Conservation (phyloP, 1,284 basidiomycete species). For the Boletellus deceptivus region DNA sequence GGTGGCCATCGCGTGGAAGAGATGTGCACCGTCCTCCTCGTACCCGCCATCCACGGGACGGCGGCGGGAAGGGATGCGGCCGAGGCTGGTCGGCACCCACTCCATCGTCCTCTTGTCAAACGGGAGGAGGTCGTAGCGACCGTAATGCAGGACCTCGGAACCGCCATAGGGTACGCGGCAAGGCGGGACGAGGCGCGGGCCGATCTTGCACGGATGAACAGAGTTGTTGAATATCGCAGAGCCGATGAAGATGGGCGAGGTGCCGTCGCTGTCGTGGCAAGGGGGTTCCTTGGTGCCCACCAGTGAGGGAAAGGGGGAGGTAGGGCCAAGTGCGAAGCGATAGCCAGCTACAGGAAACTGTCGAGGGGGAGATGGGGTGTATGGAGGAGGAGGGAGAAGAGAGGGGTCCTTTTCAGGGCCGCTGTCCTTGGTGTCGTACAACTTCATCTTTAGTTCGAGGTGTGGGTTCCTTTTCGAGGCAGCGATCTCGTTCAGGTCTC, state of each 20-base stretch:
- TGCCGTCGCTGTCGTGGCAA: constrained; percentile 49
- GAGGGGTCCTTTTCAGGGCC: not conserved
- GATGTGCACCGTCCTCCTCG: constrained; percentile 39
- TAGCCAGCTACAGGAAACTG: constrained; percentile 50
- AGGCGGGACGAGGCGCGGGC: constrained; percentile 49
- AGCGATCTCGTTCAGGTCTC: not conserved
- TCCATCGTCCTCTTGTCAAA: constrained; percentile 67
- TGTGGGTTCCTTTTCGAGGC: not conserved
- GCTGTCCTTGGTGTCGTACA: constrained; percentile 6
- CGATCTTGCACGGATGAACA: constrained; percentile 80
- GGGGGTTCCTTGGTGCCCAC: constrained; percentile 46
- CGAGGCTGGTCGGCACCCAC: constrained; percentile 59
- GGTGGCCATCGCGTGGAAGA: constrained; percentile 54
- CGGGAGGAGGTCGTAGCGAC: constrained; percentile 69
- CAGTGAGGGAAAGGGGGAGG: constrained; percentile 45
- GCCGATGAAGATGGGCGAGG: constrained; percentile 63
- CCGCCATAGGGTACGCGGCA: constrained; percentile 66
- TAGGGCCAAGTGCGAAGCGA: constrained; percentile 52
- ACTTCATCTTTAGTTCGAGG: constrained; percentile 2
- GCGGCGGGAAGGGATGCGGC: constrained; percentile 54
- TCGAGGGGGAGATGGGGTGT: constrained; percentile 30
- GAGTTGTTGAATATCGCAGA: constrained; percentile 63
- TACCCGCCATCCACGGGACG: constrained; percentile 56
- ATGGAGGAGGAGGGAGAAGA: constrained; percentile 20
- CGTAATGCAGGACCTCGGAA: constrained; percentile 54